Evolutionary conservation across 345 rosid species (phyloP).

Genomic region (Pugionium dolabratum): DNA sequence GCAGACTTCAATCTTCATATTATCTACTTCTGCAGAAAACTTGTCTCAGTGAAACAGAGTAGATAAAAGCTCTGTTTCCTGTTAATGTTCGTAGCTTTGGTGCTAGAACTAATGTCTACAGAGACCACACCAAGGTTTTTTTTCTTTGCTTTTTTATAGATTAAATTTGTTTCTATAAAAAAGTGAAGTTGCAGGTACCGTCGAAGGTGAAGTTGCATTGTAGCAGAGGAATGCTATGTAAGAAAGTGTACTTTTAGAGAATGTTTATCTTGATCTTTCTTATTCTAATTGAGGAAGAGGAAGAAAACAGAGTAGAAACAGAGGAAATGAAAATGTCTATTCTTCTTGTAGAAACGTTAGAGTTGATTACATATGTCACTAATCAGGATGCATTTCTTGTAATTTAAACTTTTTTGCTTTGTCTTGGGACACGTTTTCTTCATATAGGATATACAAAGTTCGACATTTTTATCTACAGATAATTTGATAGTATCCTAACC

Average conservation of each 20-base stretch:
- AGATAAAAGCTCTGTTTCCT: too few relatives aligned
- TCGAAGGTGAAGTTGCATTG: slow-evolving; percentile 53
- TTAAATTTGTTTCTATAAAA: too few relatives aligned
- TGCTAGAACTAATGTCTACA: too few relatives aligned
- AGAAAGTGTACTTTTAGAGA: slow-evolving; percentile 48
- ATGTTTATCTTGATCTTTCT: slow-evolving; percentile 51
- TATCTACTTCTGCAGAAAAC: too few relatives aligned
- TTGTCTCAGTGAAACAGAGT: too few relatives aligned
- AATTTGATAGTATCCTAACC: neutral
- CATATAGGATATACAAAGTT: slow-evolving; percentile 3
- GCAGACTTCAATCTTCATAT: too few relatives aligned
- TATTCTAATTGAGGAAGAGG: slow-evolving; percentile 31
- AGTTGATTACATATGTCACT: slow-evolving; percentile 42
- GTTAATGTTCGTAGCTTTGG: too few relatives aligned
- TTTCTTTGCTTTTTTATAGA: too few relatives aligned
- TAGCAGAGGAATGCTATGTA: slow-evolving; percentile 52
- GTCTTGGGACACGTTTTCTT: slow-evolving; percentile 17
- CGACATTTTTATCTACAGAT: neutral
- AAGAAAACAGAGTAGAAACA: slow-evolving; percentile 13
- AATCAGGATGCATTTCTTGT: neutral
- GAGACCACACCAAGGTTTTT: too few relatives aligned
- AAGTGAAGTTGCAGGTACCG: slow-evolving; percentile 31
- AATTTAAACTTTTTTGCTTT: neutral
- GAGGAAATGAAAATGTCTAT: slow-evolving; percentile 41
- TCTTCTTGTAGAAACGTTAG: slow-evolving; percentile 52